Evolutionary conservation across 2,329 filamentous ascomycete species (phyloP), one percentile per base, ranked within the genome.

Genomic region (Monilinia aucupariae): DNA sequence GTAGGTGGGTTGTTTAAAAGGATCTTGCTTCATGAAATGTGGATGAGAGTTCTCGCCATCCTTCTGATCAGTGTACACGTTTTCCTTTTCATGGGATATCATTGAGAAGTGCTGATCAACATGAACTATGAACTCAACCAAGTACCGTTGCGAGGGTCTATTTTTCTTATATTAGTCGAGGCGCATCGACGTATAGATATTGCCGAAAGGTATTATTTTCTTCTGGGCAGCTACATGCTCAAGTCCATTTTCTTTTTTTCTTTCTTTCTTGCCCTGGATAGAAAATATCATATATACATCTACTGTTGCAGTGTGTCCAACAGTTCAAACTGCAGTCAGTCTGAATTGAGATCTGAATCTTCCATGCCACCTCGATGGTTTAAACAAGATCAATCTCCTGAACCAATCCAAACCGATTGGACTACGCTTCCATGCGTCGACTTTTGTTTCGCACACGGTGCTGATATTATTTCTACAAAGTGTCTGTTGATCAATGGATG

Each of bases 361-460:
- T 41, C 3, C 13, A n/a, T 7, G 13, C 4, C 13, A 4, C 12
- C 9, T 6, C 2, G 7, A 37, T 39, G 12, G 2, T 4, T 53
- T 22, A 9, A 39, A 2, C 15, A 20, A 22, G 22, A 20, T 39
- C 7, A 20, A n/a, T n/a, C n/a, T n/a, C n/a, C n/a, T n/a, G n/a
- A n/a, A n/a, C n/a, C n/a, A n/a, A n/a, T n/a, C n/a, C n/a, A n/a
- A n/a, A n/a, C n/a, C n/a, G n/a, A n/a, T n/a, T n/a, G n/a, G n/a
- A n/a, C n/a, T n/a, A n/a, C n/a, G n/a, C n/a, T n/a, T n/a, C n/a
- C n/a, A n/a, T n/a, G 53, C 34, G 64, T 51, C 48, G 56, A 6
- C 58, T 67, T 2, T 51, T 68, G 3, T 49, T 67, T 1, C n/a
- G 27, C 64, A 30, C 62, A 67, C 27, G 64, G 66, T 7, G 65